Evolutionary conservation across 371 early-diverging fungal genomes (phyloP).

Genomic region (Actinomucor elegans): DNA sequence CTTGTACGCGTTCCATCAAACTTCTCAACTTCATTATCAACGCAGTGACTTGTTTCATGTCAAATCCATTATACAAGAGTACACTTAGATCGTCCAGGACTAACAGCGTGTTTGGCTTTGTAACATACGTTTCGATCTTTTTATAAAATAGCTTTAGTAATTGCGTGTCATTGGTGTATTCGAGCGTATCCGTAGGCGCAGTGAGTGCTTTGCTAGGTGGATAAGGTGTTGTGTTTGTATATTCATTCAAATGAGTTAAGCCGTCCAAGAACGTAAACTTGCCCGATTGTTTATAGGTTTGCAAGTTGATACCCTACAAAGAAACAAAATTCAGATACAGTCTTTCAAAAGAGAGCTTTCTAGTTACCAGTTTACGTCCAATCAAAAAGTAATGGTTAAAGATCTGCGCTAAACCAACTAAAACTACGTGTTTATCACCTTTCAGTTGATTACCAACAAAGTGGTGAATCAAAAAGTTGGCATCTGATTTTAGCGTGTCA

Average conservation of each 20-base stretch:
- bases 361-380: slow-evolving; percentile 66
- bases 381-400: slow-evolving; percentile 67
- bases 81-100: slow-evolving; percentile 68
- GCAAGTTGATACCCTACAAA: slow-evolving; percentile 62
- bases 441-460: slow-evolving; percentile 68
- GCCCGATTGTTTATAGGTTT: slow-evolving; percentile 51
- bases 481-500: slow-evolving; percentile 67
- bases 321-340: not conserved
- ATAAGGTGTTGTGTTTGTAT: slow-evolving; percentile 39
- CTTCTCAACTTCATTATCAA: slow-evolving; percentile 50
- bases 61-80: slow-evolving; percentile 56
- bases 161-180: slow-evolving; percentile 10
- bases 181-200: slow-evolving; percentile 35
- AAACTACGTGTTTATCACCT: slow-evolving; percentile 53
- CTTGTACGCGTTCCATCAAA: slow-evolving; percentile 46
- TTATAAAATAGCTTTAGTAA: slow-evolving; percentile 22
- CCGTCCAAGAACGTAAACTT: slow-evolving; percentile 64
- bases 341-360: too few relatives aligned
- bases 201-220: slow-evolving; percentile 38
- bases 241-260: slow-evolving; percentile 57
- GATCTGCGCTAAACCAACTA: slow-evolving; percentile 68
- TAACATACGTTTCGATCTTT: slow-evolving; percentile 15
- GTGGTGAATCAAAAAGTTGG: slow-evolving; percentile 70
- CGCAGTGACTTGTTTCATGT: slow-evolving; percentile 35
- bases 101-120: slow-evolving; percentile 35